Percentiles rank a stretch among this genome's conserved stretches.
Conservation (phyloP, 2,329 filamentous ascomycete species). For the Periconia sp. region DNA sequence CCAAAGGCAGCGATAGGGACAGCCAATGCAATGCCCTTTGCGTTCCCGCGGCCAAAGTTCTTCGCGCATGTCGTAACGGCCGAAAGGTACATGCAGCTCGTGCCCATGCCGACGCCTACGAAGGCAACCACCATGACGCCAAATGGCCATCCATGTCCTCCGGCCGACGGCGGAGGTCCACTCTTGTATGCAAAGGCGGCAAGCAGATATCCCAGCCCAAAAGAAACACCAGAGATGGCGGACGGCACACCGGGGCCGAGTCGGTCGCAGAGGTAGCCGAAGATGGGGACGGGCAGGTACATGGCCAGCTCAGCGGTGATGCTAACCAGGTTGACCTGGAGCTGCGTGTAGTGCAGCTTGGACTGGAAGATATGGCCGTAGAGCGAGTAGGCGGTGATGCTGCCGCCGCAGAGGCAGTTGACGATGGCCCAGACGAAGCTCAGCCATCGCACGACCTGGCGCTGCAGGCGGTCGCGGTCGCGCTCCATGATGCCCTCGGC, state of each 20-base stretch:
- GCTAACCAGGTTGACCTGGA: conserved; percentile 88
- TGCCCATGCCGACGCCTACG: conserved; percentile 79
- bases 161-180: conserved; percentile 59
- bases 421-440: conserved; percentile 67
- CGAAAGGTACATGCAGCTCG: conserved; percentile 86
- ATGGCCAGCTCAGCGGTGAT: conserved; percentile 86
- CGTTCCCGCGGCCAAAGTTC: conserved; percentile 90
- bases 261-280: conserved; percentile 92
- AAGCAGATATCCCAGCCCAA: conserved; percentile 80
- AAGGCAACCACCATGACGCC: conserved; percentile 86
- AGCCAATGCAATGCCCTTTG: conserved; percentile 87
- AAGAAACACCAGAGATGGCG: conserved; percentile 72
- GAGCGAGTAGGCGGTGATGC: conserved; percentile 90
- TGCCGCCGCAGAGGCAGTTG: conserved; percentile 80
- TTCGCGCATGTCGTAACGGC: conserved; percentile 96
- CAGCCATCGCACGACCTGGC: conserved; percentile 58
- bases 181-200: conserved; percentile 79
- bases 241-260: conserved; percentile 80
- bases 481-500: conserved; percentile 65
- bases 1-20: conserved; percentile 92
- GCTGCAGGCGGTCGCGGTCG: conserved; percentile 61
- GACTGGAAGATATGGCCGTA: conserved; percentile 92
- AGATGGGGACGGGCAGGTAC: conserved; percentile 88
- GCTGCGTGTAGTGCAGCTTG: conserved; percentile 84
- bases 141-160: conserved; percentile 71